phyloP scores from a whole-genome alignment of 2,329 filamentous ascomycete genomes.

The Clonostachys byssicola region DNA sequence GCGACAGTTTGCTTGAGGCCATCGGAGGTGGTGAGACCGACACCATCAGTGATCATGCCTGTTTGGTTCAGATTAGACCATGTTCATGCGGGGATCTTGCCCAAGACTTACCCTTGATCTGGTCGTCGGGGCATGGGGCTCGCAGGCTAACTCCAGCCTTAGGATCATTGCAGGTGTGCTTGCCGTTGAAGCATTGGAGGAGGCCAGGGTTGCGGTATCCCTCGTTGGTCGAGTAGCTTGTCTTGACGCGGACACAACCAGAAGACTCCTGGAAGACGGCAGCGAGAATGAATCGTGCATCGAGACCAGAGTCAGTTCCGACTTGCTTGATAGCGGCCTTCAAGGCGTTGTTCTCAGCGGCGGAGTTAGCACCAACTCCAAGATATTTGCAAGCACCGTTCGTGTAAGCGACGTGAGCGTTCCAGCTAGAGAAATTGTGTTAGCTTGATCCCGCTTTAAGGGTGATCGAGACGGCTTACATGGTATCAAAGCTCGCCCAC shows the following conservation, averaged over 20 bases:
- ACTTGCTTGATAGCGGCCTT: neutral
- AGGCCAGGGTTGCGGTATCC: constrained; percentile 1
- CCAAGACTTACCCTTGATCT: constrained; percentile 1
- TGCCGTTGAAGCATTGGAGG: constrained; percentile 1
- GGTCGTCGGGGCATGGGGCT: neutral
- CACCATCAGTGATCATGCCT: constrained; percentile 24
- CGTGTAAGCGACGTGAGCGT: neutral
- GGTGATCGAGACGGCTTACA: neutral
- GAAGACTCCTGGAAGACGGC: constrained; percentile 1
- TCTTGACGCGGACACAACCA: constrained; percentile 1
- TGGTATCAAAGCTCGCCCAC: constrained; percentile 1
- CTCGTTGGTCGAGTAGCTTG: neutral
- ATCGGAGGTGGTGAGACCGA: constrained; percentile 22
- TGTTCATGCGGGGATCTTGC: neutral
- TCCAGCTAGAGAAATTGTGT: too few relatives aligned
- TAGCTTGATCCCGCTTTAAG: too few relatives aligned
- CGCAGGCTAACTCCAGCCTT: neutral
- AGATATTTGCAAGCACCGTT: constrained; percentile 1
- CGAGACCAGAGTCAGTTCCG: neutral
- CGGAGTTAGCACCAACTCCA: constrained; percentile 1
- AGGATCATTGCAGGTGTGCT: constrained; percentile 2
- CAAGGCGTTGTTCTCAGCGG: neutral
- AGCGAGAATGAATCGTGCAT: constrained; percentile 2
- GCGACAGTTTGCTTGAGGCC: constrained; percentile 25
- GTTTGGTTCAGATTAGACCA: neutral